Evolutionary conservation across 2,329 filamentous ascomycete species (phyloP).

Genomic region (Calonectria montana): DNA sequence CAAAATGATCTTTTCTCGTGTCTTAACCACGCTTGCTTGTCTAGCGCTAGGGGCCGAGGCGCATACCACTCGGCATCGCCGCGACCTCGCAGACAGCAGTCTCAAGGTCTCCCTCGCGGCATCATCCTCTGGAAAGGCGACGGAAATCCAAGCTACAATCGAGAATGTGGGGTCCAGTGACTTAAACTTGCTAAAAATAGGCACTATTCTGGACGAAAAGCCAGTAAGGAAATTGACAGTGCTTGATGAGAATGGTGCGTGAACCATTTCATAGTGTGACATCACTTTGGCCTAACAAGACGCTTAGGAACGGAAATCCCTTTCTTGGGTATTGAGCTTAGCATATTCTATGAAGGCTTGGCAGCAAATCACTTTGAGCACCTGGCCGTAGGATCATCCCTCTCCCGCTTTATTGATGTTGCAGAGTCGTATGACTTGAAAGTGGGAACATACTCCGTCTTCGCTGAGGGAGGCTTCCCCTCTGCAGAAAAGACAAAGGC

Average conservation of each 20-base stretch:
- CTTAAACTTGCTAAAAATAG: neutral
- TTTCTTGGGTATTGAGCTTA: slow-evolving; percentile 29
- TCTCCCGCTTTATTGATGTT: slow-evolving; percentile 21
- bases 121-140: neutral
- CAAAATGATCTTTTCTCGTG: neutral
- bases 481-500: neutral
- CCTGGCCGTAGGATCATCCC: slow-evolving; percentile 18
- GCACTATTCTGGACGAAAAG: slow-evolving; percentile 28
- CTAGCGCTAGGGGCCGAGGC: neutral
- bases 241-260: neutral
- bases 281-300: neutral
- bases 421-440: slow-evolving; percentile 22
- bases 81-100: neutral
- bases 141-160: neutral
- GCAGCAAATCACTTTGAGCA: slow-evolving; percentile 17
- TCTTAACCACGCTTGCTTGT: neutral
- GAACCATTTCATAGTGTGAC: neutral
- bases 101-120: neutral
- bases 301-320: neutral
- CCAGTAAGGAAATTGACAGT: slow-evolving; percentile 29
- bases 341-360: slow-evolving; percentile 28
- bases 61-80: neutral
- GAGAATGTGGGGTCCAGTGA: neutral
- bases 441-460: slow-evolving; percentile 22
- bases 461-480: slow-evolving; percentile 18